Conservation (phyloP, 177 flowering plant species). For the Vitis hybrid region DNA sequence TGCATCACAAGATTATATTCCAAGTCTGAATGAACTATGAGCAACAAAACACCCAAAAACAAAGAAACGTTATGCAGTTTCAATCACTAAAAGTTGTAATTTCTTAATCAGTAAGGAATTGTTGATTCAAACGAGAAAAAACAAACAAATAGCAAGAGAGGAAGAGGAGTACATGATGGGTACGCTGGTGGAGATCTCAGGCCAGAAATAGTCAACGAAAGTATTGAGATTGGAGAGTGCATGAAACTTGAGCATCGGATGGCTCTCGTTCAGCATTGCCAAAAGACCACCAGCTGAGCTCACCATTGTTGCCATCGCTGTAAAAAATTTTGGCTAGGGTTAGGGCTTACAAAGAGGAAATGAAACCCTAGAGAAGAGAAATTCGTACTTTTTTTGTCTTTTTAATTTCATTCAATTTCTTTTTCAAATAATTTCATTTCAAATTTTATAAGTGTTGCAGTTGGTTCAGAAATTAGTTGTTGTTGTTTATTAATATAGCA, state of each 20-base stretch:
- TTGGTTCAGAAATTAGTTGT: too few relatives aligned
- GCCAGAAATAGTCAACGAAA: constrained; percentile 84
- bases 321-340: not conserved
- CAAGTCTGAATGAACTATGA: too few relatives aligned
- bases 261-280: constrained; percentile 87
- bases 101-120: not conserved
- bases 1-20: too few relatives aligned
- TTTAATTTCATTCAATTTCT: too few relatives aligned
- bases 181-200: constrained; percentile 93
- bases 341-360: not conserved
- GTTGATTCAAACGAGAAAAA: not conserved
- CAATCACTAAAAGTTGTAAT: not conserved
- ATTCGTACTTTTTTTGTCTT: too few relatives aligned
- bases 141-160: not conserved
- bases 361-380: not conserved
- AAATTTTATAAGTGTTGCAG: too few relatives aligned
- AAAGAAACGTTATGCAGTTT: too few relatives aligned
- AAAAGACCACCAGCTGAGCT: constrained; percentile 87
- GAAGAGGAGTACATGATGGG: constrained; percentile 62
- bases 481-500: too few relatives aligned
- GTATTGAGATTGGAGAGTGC: constrained; percentile 84
- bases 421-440: too few relatives aligned
- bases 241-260: constrained; percentile 76
- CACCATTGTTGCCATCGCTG: constrained; percentile 62
- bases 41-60: too few relatives aligned